Base-by-base conservation (phyloP, 176 grass and related monocot genomes). In the Cenchrus fungigraminus region DNA sequence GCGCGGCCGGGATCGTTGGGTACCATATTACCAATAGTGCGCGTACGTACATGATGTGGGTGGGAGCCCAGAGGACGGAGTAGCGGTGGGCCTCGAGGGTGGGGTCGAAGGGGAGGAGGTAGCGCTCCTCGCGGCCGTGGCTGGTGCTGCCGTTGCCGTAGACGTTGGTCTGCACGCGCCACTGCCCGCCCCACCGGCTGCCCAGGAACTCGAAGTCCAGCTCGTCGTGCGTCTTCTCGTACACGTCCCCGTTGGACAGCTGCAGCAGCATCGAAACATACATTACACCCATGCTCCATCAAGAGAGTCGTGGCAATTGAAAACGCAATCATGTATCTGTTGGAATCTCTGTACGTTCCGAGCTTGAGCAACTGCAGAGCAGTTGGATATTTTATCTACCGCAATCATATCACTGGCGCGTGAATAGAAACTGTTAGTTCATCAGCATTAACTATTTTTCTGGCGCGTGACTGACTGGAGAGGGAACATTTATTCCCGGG, bases 201-300 rank as follows among this genome's bases (percentile, higher is more conserved):
- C 94, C 94, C 74, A 97, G 83, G 87, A 97, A 97, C 89, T 97
- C 94, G 67, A 91, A 93, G 83, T 97, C 94, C 89, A 97, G 88
- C 91, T 97, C 94, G 85, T 97, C 94, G 82, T 93, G 94, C 42
- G 88, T 93, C 87, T 93, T 97, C 86, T 93, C 91, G 76, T 92
- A 93, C 76, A 97, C 84, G 73, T 97, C 91, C 47, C 94, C 94
- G 31, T 97, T 97, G 2, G 94, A 97, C 50, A 97, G 83, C 94
- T 97, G 91, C 87, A 86, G 29, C 22, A 65, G 4, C 19, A 52
- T 20, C 20, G 28, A 43, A 28, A 68, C 4, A 70, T 4, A 16
- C 16, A 40, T 43, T 25, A 25, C 52, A 16, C 8, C 16, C 44
- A 65, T 13, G 17, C 9, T 13, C 25, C 17, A 32, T 4, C 15